A percentile compares a stretch with the other conserved stretches of the same genome.
Evolutionary conservation across 495 filamentous ascomycete species (phyloP).

Genomic region (Lineolata rhizophorae): DNA sequence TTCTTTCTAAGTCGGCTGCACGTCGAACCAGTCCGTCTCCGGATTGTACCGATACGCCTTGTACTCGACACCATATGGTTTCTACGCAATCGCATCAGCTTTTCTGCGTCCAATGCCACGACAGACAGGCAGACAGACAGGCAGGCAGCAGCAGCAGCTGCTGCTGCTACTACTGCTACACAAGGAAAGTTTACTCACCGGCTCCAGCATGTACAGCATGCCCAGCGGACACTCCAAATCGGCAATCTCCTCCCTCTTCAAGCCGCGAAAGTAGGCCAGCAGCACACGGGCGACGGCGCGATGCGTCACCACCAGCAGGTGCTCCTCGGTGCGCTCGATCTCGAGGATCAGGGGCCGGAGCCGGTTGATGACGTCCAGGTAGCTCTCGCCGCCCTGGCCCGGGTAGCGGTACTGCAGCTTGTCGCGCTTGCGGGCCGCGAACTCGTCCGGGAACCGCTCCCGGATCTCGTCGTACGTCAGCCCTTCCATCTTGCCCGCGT

Average conservation of each 20-base stretch:
- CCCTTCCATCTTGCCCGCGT: slow-evolving; percentile 80
- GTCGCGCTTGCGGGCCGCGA: slow-evolving; percentile 44
- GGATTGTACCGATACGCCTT: slow-evolving; percentile 80
- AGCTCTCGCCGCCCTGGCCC: slow-evolving; percentile 85
- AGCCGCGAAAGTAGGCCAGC: slow-evolving; percentile 84
- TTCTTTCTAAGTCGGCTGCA: too few relatives aligned
- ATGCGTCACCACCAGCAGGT: slow-evolving; percentile 77
- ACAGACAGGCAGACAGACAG: too few relatives aligned
- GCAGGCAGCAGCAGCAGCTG: too few relatives aligned
- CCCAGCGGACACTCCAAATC: slow-evolving; percentile 83
- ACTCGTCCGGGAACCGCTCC: slow-evolving; percentile 52
- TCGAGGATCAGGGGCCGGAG: slow-evolving; percentile 91
- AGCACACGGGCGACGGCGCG: slow-evolving; percentile 77
- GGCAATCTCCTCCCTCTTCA: slow-evolving; percentile 74
- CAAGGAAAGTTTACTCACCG: slow-evolving; percentile 18
- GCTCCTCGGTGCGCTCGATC: slow-evolving; percentile 89
- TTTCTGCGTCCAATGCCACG: slow-evolving; percentile 5
- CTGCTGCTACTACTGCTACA: not conserved
- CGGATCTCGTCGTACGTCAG: slow-evolving; percentile 85
- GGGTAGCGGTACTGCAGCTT: slow-evolving; percentile 91
- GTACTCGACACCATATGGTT: slow-evolving; percentile 94
- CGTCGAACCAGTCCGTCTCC: slow-evolving; percentile 54
- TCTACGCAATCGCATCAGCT: slow-evolving; percentile 21
- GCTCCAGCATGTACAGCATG: slow-evolving; percentile 80
- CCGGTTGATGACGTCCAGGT: slow-evolving; percentile 90